Percentiles rank a stretch among this genome's conserved stretches.
phyloP scores from a whole-genome alignment of 2,329 filamentous ascomycete genomes.

The Beauveria caledonica region DNA sequence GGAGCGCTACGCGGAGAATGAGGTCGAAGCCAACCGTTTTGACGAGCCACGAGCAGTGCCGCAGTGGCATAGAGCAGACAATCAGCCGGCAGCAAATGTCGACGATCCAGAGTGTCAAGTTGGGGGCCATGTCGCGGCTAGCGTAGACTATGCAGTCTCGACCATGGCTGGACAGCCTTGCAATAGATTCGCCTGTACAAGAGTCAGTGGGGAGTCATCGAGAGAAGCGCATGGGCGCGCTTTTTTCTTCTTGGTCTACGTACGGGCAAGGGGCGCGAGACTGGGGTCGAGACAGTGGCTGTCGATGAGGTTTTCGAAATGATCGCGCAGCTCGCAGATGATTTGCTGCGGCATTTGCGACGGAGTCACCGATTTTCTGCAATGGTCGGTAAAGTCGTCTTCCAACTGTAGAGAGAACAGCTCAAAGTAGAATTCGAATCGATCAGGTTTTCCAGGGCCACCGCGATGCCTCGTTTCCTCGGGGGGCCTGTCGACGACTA shows the following conservation, averaged over 20 bases:
- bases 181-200: conserved; percentile 19
- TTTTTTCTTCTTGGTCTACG: conserved; percentile 1
- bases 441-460: neutral
- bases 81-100: conserved; percentile 12
- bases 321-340: conserved; percentile 19
- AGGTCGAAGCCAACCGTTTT: neutral
- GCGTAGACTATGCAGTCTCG: conserved; percentile 16
- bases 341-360: conserved; percentile 19
- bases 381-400: conserved; percentile 15
- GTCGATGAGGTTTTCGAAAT: conserved; percentile 21
- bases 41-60: conserved; percentile 16
- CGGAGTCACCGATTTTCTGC: conserved; percentile 4
- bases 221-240: no score
- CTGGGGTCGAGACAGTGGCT: conserved; percentile 13
- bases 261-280: conserved; percentile 18
- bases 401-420: conserved; percentile 20
- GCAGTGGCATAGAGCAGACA: conserved; percentile 13
- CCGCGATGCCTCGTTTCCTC: neutral
- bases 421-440: conserved; percentile 20
- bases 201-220: no score
- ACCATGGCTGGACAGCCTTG: conserved; percentile 17
- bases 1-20: neutral
- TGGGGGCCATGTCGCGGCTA: conserved; percentile 15
- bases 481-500: neutral
- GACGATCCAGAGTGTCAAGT: conserved; percentile 15